Base-by-base conservation (phyloP, 345 rosid species). In the Hirschfeldia incana region DNA sequence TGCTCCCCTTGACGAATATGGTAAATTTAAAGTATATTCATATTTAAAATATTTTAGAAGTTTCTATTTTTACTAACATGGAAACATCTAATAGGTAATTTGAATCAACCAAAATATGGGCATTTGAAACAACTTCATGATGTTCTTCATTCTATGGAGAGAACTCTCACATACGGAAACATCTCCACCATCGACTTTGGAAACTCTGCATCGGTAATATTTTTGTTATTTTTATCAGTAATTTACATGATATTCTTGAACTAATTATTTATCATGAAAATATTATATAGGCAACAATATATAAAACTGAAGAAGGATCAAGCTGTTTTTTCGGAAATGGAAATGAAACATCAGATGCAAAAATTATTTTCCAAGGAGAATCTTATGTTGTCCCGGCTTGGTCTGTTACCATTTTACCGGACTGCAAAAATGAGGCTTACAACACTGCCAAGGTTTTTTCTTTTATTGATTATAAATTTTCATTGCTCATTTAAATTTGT, bases 381-480 rank as follows among this genome's bases (percentile, higher is more conserved):
- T 16, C 60, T 0, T 84, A 80, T 3, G 59, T n/a, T 7, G 61
- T 92, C 15, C 97, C 93, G 0, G 85, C 94, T 1, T 88, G 94
- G 91, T 90, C 94, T 5, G 90, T 92, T 16, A 85, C 83, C 65
- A 80, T 92, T 66, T 82, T 84, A 81, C 86, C 87, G 0, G 87
- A 88, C 21, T 21, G 21, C 78, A 83, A 71, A 73, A 81, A 39
- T 39, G 46, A 39, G 46, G 46, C 12, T 39, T 39, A 39, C 2
- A 39, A 39, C 46, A 39, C 46, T 10, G 46, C 46, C 46, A 39
- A 39, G 91, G 86, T 73, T 53, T 17, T 73, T 13, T 39, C 46
- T 39, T 28, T 62, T 27, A 9, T 70, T 4, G 9, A 10, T 39
- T 17, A 37, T 9, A 16, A 15, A 70, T 32, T 53, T 16, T 32